Evolutionary conservation across 495 filamentous ascomycete species (phyloP).

Genomic region (Aspergillus incahuasiensis): DNA sequence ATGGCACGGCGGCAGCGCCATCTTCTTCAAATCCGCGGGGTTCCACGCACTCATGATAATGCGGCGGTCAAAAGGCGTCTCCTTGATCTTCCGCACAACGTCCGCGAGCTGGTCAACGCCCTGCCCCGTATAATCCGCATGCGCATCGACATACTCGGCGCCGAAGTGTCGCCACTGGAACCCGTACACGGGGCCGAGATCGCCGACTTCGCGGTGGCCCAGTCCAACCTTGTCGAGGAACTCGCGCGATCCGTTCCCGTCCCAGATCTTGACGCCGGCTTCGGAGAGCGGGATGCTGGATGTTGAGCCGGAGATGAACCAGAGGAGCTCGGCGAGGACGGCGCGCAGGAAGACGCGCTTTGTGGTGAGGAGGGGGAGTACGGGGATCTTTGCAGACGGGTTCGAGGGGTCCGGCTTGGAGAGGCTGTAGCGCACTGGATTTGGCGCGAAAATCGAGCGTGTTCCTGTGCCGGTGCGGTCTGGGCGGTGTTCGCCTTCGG

Average conservation of each 20-base stretch:
- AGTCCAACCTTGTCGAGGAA: conserved; percentile 84
- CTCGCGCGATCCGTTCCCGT: conserved; percentile 87
- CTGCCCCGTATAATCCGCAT: conserved; percentile 79
- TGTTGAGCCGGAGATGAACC: conserved; percentile 86
- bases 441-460: conserved; percentile 79
- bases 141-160: conserved; percentile 73
- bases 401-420: conserved; percentile 47
- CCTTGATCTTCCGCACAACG: conserved; percentile 74
- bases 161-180: conserved; percentile 99
- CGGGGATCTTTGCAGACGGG: conserved; percentile 38
- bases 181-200: conserved; percentile 93
- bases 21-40: conserved; percentile 73
- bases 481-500: conserved; percentile 71
- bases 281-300: conserved; percentile 68
- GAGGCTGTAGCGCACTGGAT: conserved; percentile 80
- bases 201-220: conserved; percentile 71
- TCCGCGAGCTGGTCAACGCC: conserved; percentile 90
- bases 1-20: conserved; percentile 95
- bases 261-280: conserved; percentile 93
- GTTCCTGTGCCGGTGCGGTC: conserved; percentile 94
- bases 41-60: conserved; percentile 95
- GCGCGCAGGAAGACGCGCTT: conserved; percentile 94
- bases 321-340: conserved; percentile 89
- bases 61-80: conserved; percentile 79
- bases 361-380: conserved; percentile 90